Evolutionary conservation across 2,329 filamentous ascomycete species (phyloP).

Genomic region (Colletotrichum sojae): DNA sequence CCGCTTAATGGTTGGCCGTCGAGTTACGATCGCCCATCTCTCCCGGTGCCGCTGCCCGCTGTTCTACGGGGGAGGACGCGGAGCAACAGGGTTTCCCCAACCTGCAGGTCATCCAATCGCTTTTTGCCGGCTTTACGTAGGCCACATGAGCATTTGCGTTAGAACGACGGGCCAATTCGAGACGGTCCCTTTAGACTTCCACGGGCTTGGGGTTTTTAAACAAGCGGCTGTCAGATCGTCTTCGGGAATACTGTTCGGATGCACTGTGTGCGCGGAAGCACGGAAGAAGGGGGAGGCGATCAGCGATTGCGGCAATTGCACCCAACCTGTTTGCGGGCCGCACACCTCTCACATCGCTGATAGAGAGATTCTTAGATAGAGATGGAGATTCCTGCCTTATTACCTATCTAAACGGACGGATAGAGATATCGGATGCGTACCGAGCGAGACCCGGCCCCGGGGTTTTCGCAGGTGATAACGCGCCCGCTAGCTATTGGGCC

Average conservation of each 20-base stretch:
- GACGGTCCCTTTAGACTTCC: too few species aligned
- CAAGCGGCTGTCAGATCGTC: too few species aligned
- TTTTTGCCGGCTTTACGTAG: slow-evolving; percentile 25
- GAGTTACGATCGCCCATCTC: background rate
- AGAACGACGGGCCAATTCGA: too few species aligned
- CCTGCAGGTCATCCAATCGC: slow-evolving; percentile 1
- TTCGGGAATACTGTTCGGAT: slow-evolving; percentile 32
- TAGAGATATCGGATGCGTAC: slow-evolving; percentile 34
- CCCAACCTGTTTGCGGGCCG: slow-evolving; percentile 16
- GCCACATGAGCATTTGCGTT: background rate
- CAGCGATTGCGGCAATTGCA: slow-evolving; percentile 28
- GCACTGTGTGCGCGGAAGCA: slow-evolving; percentile 32
- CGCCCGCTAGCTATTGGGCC: slow-evolving; percentile 14
- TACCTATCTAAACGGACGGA: slow-evolving; percentile 1
- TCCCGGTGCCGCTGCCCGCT: background rate
- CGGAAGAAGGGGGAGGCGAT: slow-evolving; percentile 1
- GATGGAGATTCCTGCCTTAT: too few species aligned
- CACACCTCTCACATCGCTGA: slow-evolving; percentile 4
- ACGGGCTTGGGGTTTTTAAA: too few species aligned
- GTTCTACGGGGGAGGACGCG: background rate
- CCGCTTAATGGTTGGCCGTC: background rate
- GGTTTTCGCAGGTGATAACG: slow-evolving; percentile 24
- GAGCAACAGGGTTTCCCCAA: background rate
- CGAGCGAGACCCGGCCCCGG: background rate
- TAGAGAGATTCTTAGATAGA: too few species aligned